phyloP scores from a whole-genome alignment of 2,329 filamentous ascomycete genomes.

The Ascochyta koolunga region DNA sequence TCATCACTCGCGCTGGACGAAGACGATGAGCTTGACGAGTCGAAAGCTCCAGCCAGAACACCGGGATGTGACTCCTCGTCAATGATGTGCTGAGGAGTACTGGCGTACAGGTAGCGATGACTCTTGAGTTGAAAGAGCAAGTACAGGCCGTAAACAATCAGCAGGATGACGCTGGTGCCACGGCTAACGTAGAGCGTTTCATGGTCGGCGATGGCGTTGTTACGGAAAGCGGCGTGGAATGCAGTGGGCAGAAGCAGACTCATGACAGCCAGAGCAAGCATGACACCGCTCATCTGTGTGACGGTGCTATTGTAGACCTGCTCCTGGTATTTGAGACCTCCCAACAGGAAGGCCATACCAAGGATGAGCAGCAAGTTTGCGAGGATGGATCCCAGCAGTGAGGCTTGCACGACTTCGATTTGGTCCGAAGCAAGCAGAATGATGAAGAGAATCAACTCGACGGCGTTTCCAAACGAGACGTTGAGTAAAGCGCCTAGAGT shows the following conservation, averaged over 20 bases:
- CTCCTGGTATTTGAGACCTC: constrained; percentile 84
- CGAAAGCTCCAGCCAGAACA: constrained; percentile 80
- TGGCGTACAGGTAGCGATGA: constrained; percentile 88
- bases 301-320: constrained; percentile 96
- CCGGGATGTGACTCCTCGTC: constrained; percentile 90
- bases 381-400: constrained; percentile 85
- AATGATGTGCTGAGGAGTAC: constrained; percentile 89
- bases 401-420: constrained; percentile 91
- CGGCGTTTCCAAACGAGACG: constrained; percentile 60
- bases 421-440: constrained; percentile 64
- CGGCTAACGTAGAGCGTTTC: constrained; percentile 84
- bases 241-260: constrained; percentile 89
- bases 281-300: constrained; percentile 93
- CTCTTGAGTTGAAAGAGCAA: constrained; percentile 91
- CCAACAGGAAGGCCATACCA: constrained; percentile 89
- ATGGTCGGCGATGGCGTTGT: constrained; percentile 66
- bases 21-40: constrained; percentile 67
- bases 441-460: constrained; percentile 59
- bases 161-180: constrained; percentile 83
- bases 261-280: constrained; percentile 88
- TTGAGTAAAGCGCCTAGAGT: constrained; percentile 58
- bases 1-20: constrained; percentile 62
- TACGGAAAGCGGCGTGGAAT: constrained; percentile 85
- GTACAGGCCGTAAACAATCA: constrained; percentile 83
- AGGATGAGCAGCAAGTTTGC: constrained; percentile 87